phyloP scores from a whole-genome alignment of 2,329 filamentous ascomycete genomes.

The Xylariaceae sp. region DNA sequence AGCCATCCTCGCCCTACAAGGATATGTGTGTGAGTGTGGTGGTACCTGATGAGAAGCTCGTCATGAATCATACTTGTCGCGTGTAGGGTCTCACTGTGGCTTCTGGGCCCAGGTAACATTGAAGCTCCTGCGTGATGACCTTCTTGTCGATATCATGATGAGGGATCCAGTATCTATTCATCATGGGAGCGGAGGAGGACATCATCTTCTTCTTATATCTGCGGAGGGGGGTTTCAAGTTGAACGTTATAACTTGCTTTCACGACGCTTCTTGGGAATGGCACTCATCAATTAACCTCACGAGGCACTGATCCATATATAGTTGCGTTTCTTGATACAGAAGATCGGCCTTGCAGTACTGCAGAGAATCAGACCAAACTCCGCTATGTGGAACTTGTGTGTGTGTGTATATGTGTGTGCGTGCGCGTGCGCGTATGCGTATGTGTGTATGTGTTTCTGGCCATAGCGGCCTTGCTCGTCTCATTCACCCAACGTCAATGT shows the following conservation, averaged over 20 bases:
- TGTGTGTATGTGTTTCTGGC: not conserved
- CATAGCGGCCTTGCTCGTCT: conserved; percentile 12
- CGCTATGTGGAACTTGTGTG: conserved; percentile 9
- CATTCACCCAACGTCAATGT: conserved; percentile 12
- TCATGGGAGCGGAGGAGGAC: conserved; percentile 26
- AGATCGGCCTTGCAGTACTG: conserved; percentile 14
- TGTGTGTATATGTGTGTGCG: too few relatives aligned
- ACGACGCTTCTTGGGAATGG: conserved; percentile 3
- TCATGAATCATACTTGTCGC: conserved; percentile 42
- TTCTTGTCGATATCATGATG: conserved; percentile 55
- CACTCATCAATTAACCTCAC: conserved; percentile 10
- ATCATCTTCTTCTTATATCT: conserved; percentile 30
- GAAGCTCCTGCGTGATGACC: conserved; percentile 53
- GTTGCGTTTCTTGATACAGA: not conserved
- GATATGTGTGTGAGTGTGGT: conserved; percentile 24
- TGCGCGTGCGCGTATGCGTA: too few relatives aligned
- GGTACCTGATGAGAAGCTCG: conserved; percentile 14
- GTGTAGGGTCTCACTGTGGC: conserved; percentile 54
- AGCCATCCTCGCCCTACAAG: conserved; percentile 53
- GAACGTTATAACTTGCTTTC: conserved; percentile 8
- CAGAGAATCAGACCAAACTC: conserved; percentile 6
- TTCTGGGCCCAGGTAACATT: conserved; percentile 53
- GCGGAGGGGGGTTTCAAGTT: not conserved
- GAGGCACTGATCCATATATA: conserved; percentile 20
- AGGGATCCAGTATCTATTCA: conserved; percentile 58